phyloP scores from a whole-genome alignment of 2,329 filamentous ascomycete genomes.

The Chaetomium strumarium region DNA sequence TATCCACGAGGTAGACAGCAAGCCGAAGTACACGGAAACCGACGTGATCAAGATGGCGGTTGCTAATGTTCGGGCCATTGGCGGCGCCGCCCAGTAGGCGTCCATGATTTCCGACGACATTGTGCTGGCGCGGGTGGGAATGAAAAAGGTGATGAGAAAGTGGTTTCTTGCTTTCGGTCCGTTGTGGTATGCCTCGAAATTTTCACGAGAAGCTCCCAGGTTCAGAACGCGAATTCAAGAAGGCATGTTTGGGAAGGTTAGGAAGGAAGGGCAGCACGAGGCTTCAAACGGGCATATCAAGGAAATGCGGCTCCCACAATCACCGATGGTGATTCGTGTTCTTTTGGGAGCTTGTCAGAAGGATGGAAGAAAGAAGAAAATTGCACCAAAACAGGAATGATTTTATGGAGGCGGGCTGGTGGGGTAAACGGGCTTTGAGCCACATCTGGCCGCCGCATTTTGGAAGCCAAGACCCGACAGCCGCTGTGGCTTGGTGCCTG shows the following conservation, averaged over 20 bases:
- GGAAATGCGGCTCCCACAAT: conserved; percentile 16
- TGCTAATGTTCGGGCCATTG: conserved; percentile 58
- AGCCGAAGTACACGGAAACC: conserved; percentile 50
- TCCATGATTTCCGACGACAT: conserved; percentile 35
- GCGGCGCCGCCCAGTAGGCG: conserved; percentile 37
- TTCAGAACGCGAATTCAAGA: conserved; percentile 15
- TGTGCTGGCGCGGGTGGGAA: conserved; percentile 3
- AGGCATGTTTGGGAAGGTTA: conserved; percentile 12
- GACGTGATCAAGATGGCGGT: conserved; percentile 59
- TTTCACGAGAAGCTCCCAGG: conserved; percentile 18
- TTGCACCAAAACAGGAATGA: conserved; percentile 17
- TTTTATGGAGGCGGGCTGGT: conserved; percentile 22
- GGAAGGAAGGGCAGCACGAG: conserved; percentile 10
- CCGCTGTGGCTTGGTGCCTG: no score
- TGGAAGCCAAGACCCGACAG: no score
- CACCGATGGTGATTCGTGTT: conserved; percentile 26
- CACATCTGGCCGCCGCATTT: conserved; percentile 2
- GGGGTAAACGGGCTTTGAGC: conserved; percentile 19
- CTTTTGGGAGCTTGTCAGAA: conserved; percentile 21
- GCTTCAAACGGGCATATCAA: conserved; percentile 9
- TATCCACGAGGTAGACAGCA: conserved; percentile 48
- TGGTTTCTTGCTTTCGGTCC: conserved; percentile 2
- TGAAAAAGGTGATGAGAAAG: conserved; percentile 3
- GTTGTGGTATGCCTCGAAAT: conserved; percentile 13
- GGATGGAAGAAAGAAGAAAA: conserved; percentile 18